Evolutionary conservation across 768 basidiomycete species (phyloP).

Genomic region (Rhizopogon sp.): DNA sequence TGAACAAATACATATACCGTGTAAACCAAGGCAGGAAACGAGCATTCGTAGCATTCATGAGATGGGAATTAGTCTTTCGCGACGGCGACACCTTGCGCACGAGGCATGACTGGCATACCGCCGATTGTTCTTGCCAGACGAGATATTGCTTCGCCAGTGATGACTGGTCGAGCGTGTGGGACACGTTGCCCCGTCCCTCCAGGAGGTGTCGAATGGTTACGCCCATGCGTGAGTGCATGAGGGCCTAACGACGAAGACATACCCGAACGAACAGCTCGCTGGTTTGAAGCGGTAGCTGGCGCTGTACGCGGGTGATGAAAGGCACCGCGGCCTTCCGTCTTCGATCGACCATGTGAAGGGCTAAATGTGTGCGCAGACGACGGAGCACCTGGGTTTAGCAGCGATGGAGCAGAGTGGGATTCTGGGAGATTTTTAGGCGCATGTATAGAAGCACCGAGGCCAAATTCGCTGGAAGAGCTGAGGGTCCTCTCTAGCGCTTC

Average conservation of each 20-base stretch:
- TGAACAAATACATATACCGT: conserved; percentile 4
- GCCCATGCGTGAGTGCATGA: conserved; percentile 33
- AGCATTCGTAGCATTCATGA: conserved; percentile 7
- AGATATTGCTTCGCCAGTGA: conserved; percentile 69
- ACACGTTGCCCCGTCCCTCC: conserved; percentile 33
- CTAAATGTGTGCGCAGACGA: conserved; percentile 25
- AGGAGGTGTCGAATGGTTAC: conserved; percentile 67
- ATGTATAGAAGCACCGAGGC: conserved; percentile 52
- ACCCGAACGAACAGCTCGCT: conserved; percentile 38
- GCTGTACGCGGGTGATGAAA: conserved; percentile 24
- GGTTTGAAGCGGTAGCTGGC: conserved; percentile 15
- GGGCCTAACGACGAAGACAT: conserved; percentile 39
- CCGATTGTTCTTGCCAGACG: conserved; percentile 61
- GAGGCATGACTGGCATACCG: conserved; percentile 20
- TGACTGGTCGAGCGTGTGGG: conserved; percentile 55
- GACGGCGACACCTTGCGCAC: conserved; percentile 19
- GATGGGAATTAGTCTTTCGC: conserved; percentile 18
- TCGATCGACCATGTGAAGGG: conserved; percentile 48
- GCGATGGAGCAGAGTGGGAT: conserved; percentile 29
- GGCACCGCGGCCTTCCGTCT: conserved; percentile 46
- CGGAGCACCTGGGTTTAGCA: conserved; percentile 23
- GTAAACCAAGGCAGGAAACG: conserved; percentile 7
- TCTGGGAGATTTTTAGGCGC: conserved; percentile 41
- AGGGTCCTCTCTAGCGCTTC: conserved; percentile 12
- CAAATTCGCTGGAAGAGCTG: conserved; percentile 24